Conservation (phyloP, 495 filamentous ascomycete genomes). For the Stereocaulon alpinum region DNA sequence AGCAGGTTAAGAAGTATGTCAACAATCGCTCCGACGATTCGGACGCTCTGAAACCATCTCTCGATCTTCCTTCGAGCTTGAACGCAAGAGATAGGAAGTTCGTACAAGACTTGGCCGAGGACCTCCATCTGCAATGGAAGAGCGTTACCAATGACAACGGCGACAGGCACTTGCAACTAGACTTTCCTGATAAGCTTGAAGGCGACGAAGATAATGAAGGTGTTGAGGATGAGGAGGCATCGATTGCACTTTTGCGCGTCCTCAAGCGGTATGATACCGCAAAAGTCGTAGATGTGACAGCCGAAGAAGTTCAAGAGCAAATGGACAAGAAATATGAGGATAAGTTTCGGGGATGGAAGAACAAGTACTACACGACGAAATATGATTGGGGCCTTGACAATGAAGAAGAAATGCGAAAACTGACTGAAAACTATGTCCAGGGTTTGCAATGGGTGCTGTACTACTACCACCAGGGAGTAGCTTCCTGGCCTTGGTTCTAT, state of each 20-base stretch:
- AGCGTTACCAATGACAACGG: conserved; percentile 70
- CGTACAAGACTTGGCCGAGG: conserved; percentile 75
- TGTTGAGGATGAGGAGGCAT: conserved; percentile 76
- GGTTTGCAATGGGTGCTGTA: conserved; percentile 96
- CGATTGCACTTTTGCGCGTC: conserved; percentile 71
- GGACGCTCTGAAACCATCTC: conserved; percentile 32
- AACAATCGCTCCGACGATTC: conserved; percentile 42
- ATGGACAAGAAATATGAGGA: conserved; percentile 75
- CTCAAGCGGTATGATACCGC: conserved; percentile 85
- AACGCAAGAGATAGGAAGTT: conserved; percentile 86
- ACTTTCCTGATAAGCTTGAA: conserved; percentile 49
- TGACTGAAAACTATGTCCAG: conserved; percentile 95
- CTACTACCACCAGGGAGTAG: conserved; percentile 96
- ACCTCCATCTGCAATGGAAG: conserved; percentile 70
- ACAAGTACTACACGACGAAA: conserved; percentile 82
- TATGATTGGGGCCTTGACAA: conserved; percentile 83
- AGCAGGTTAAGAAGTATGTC: conserved; percentile 71
- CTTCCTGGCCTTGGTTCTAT: conserved; percentile 98
- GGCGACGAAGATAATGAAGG: conserved; percentile 46
- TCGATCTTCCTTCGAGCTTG: conserved; percentile 65
- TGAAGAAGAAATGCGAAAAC: conserved; percentile 65
- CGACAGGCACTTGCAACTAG: conserved; percentile 66
- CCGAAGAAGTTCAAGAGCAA: conserved; percentile 64
- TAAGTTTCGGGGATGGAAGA: conserved; percentile 85
- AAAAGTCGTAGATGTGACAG: conserved; percentile 66